Evolutionary conservation across 352 stramenopile species (phyloP), one percentile per base, ranked within the genome.

Genomic region (Globisporangium radiosum): DNA sequence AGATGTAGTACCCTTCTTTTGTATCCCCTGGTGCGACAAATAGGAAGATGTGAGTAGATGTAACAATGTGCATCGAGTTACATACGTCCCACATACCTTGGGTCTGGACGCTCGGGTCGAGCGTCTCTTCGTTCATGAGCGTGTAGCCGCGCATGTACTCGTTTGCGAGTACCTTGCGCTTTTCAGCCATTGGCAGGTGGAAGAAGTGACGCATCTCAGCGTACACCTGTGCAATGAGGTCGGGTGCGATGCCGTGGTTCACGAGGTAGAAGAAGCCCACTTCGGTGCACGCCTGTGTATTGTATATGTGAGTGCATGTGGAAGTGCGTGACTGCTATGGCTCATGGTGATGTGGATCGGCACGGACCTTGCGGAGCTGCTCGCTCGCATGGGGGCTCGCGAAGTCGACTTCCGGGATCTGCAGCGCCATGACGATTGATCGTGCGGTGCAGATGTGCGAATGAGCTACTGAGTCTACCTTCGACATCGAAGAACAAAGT

Each of bases 1-100:
- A 89, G 60, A 89, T 87, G 58, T 89, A 90, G 63, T 85, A 90
- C 10, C 78, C 80, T 61, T 90, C 80, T 52, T 90, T 90, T 49
- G 80, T 90, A 61, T 90, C 80, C 44, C 80, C 79, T 57, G 63
- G 25, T 33, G 25, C 25, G 25, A 33, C 25, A 33, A 33, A 33
- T 3, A 33, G 25, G 25, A 33, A 33, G 25, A 33, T 1, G 25
- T 33, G 25, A 33, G 25, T 33, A 3, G 25, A 33, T 33, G 25
- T 33, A 33, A 33, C 25, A 33, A 3, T 33, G 25, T 33, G 25
- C 25, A 33, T 33, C 25, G 25, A 33, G 25, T 33, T 33, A 33
- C 43, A n/a, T 47, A 47, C 43, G 43, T 17, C 25, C 25, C 25
- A n/a, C 38, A 10, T 25, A 62, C 56, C 57, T 38, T 64, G 59